Base-by-base conservation (phyloP, 1,284 basidiomycete species). In the Puccinia novopanici region DNA sequence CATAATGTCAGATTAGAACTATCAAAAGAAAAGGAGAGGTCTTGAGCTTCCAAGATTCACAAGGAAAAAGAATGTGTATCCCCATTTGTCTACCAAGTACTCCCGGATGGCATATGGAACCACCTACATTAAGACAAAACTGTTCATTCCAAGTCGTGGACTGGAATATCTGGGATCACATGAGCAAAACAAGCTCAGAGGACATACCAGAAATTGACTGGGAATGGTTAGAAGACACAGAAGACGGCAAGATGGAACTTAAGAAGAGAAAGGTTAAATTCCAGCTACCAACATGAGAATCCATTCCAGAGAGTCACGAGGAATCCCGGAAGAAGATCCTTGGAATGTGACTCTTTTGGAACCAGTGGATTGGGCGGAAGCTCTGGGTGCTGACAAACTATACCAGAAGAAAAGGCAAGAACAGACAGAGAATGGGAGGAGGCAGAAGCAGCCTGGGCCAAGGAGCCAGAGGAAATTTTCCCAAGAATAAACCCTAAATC, bases 11-110 rank as follows among this genome's bases (percentile, higher is more conserved):
- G 45, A 15, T 15, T 45, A 45, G 55, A 57, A 13, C n/a, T 57
- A 27, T 57, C 55, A 19, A 57, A 57, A 24, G 22, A 57, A n/a
- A 57, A 57, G 55, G 55, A 57, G 55, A 57, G 55, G 55, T 57
- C 9, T 13, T 57, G 6, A 57, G 55, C 24, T 57, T 57, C 24
- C 55, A 19, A 9, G 55, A 57, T 27, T 5, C 22, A 57, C 22
- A 57, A 24, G 55, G n/a, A n/a, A n/a, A n/a, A n/a, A n/a, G n/a
- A n/a, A n/a, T n/a, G n/a, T n/a, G n/a, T n/a, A n/a, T n/a, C n/a
- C n/a, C n/a, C n/a, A n/a, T n/a, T n/a, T n/a, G n/a, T n/a, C n/a
- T n/a, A n/a, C n/a, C n/a, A n/a, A n/a, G n/a, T n/a, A n/a, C n/a
- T n/a, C n/a, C n/a, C n/a, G n/a, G n/a, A n/a, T n/a, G n/a, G n/a